Percentiles rank a stretch among this genome's conserved stretches.
These are phyloP conservation scores for Lactifluus volemus DNA, from an alignment of 768 basidiomycete genomes.

Conservation along the genomic window DNA sequence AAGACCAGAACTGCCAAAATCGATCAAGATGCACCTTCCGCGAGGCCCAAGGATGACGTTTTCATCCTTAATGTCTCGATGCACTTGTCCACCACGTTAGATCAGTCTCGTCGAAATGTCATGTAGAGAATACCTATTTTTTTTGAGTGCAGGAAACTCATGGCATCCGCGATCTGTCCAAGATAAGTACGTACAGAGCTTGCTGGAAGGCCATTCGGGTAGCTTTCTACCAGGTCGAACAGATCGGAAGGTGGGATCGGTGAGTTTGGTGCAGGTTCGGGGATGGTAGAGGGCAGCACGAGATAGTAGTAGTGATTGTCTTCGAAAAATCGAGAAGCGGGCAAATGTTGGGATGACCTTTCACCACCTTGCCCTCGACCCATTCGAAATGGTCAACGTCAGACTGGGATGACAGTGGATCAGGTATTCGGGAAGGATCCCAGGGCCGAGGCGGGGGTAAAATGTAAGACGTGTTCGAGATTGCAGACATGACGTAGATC, in stretches of 20 bases:
- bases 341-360: conserved; percentile 94
- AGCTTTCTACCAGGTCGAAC: conserved; percentile 89
- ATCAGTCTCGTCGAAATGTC: not conserved
- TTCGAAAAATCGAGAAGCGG: conserved; percentile 95
- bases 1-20: conserved; percentile 90
- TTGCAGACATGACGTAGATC: conserved; percentile 88
- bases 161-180: conserved; percentile 88
- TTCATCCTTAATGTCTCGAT: conserved; percentile 98
- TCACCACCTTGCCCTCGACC: conserved; percentile 61
- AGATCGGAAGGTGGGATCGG: conserved; percentile 67
- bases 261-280: conserved; percentile 44
- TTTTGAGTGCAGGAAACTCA: conserved; percentile 80
- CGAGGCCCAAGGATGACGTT: conserved; percentile 79
- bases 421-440: conserved; percentile 56
- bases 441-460: conserved; percentile 75
- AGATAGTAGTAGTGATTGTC: conserved; percentile 95
- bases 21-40: conserved; percentile 86
- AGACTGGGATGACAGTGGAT: conserved; percentile 13
- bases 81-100: conserved; percentile 41
- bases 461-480: conserved; percentile 72
- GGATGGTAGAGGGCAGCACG: conserved; percentile 70
- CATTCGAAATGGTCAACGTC: conserved; percentile 35
- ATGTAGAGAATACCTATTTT: conserved; percentile 62
- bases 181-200: conserved; percentile 72
- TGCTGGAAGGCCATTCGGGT: conserved; percentile 77